Evolutionary conservation across 441 rosid species (phyloP).

Genomic region (Erysimum cheiri): DNA sequence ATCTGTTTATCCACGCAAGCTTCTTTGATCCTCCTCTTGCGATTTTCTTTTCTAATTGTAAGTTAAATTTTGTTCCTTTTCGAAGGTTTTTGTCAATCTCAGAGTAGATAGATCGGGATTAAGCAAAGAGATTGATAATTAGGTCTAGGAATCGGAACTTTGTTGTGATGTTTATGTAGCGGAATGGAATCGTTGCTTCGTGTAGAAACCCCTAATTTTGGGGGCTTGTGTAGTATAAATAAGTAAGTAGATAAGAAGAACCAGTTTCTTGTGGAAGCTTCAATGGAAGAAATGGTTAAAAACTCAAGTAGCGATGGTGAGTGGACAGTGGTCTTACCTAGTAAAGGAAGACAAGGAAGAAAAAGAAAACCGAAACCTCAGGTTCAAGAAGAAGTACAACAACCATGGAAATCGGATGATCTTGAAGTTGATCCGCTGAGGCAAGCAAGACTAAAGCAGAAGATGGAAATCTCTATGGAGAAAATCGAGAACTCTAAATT

Average conservation of each 20-base stretch:
- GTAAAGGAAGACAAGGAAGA: conserved; percentile 53
- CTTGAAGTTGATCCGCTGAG: conserved; percentile 48
- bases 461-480: conserved; percentile 55
- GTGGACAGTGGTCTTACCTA: conserved; percentile 76
- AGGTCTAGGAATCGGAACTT: neutral
- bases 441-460: conserved; percentile 58
- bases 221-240: neutral
- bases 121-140: conserved; percentile 4
- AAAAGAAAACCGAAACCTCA: conserved; percentile 36
- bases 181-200: conserved; percentile 19
- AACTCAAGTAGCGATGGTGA: conserved; percentile 51
- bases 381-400: conserved; percentile 45
- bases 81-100: conserved; percentile 8
- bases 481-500: conserved; percentile 64
- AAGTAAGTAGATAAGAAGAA: neutral
- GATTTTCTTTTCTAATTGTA: conserved; percentile 13
- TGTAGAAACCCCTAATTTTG: conserved; percentile 28
- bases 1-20: neutral
- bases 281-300: conserved; percentile 34
- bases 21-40: neutral
- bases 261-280: conserved; percentile 11
- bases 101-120: neutral
- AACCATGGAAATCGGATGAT: conserved; percentile 65
- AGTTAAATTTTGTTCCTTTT: neutral
- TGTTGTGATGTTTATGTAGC: conserved; percentile 8